Evolutionary conservation across 768 basidiomycete genomes (phyloP), one percentile per base, ranked within the genome.

Genomic region (Tephrocybe rancida): DNA sequence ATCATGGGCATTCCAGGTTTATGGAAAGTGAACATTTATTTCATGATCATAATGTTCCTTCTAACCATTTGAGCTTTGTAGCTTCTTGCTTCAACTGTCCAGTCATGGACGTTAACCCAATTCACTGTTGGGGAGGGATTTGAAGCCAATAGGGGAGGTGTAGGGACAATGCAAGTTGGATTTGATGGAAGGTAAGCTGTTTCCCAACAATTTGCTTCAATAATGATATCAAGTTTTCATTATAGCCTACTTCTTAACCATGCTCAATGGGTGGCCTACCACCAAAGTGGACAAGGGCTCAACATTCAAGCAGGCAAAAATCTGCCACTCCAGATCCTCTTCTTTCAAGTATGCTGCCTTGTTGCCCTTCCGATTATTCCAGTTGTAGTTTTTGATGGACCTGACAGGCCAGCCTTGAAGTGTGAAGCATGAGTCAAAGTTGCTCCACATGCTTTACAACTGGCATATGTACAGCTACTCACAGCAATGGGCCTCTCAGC

Each of bases 291-390:
- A 3, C 45, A 24, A 5, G 48, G 48, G 3, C 19, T 49, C 35
- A 49, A 41, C 19, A 49, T 49, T 34, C 48, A 49, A 24, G 48
- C 48, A 13, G 45, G 45, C 3, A 29, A 47, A 22, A 47, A 47
- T 21, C 29, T 47, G 4, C 45, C 45, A n/a, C n/a, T n/a, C n/a
- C n/a, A n/a, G n/a, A n/a, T n/a, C n/a, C n/a, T n/a, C n/a, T n/a
- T n/a, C n/a, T n/a, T n/a, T n/a, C n/a, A n/a, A n/a, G n/a, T n/a
- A n/a, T n/a, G n/a, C n/a, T n/a, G n/a, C n/a, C n/a, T n/a, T n/a
- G n/a, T n/a, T n/a, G n/a, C n/a, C n/a, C n/a, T n/a, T n/a, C n/a
- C n/a, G n/a, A n/a, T n/a, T n/a, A n/a, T n/a, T n/a, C n/a, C n/a
- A n/a, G n/a, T n/a, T n/a, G n/a, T n/a, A n/a, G n/a, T n/a, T n/a